phyloP scores from a whole-genome alignment of 495 filamentous ascomycete genomes.

The Clohesyomyces aquaticus region DNA sequence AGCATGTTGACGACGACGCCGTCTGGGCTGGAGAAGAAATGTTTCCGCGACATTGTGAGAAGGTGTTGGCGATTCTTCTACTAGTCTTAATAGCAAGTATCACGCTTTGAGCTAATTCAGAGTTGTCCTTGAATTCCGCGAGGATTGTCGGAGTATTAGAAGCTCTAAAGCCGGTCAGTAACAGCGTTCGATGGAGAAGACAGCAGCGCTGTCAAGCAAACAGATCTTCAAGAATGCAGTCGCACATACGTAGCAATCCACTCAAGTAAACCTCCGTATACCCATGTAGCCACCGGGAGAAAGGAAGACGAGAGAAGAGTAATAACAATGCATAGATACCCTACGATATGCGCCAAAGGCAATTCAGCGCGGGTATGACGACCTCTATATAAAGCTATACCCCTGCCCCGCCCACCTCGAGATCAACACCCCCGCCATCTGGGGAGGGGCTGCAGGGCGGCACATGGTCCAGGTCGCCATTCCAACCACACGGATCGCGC shows the following conservation, averaged over 20 bases:
- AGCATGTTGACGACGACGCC: slow-evolving; percentile 59
- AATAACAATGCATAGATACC: no score
- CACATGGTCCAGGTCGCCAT: background rate
- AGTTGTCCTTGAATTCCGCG: background rate
- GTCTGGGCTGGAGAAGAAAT: slow-evolving; percentile 46
- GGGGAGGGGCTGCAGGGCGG: background rate
- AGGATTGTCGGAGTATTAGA: background rate
- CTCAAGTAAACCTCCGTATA: background rate
- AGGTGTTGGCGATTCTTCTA: background rate
- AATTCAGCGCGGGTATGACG: background rate
- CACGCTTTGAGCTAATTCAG: no score
- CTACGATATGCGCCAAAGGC: background rate
- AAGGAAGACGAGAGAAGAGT: background rate
- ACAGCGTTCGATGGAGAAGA: background rate
- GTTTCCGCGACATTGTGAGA: slow-evolving; percentile 45
- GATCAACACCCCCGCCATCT: background rate
- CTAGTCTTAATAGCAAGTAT: no score
- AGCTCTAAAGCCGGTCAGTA: background rate
- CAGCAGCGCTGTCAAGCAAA: background rate
- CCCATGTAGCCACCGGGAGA: background rate
- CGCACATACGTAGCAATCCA: background rate
- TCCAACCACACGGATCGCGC: background rate
- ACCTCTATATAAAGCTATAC: background rate
- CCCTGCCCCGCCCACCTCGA: background rate
- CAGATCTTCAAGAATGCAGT: background rate